Evolutionary conservation across 345 rosid genomes (phyloP).

Genomic region (Murraya paniculata): DNA sequence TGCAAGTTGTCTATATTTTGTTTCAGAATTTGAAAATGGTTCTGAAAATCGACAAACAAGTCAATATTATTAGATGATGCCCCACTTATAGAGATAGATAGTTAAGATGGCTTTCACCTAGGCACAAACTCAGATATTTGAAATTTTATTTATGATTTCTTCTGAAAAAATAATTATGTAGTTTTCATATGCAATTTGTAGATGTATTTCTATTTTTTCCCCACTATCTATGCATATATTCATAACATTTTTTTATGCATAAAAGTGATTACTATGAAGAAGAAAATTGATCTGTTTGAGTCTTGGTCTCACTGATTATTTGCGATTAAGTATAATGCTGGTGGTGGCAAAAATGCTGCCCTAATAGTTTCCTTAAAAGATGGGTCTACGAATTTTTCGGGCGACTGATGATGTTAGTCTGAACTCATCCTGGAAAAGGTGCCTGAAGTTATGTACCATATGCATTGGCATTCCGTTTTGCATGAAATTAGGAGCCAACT

Average conservation of each 20-base stretch:
- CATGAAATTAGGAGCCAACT: neutral
- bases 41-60: neutral
- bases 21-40: neutral
- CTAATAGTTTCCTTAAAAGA: neutral
- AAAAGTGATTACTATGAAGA: neutral
- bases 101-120: neutral
- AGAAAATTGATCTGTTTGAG: neutral
- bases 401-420: neutral
- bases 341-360: neutral
- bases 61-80: neutral
- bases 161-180: neutral
- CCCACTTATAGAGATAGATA: neutral
- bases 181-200: neutral
- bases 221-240: neutral
- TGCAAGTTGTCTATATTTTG: neutral
- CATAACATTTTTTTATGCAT: neutral
- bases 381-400: neutral
- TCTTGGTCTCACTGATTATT: neutral
- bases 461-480: neutral
- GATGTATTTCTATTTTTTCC: neutral
- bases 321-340: neutral
- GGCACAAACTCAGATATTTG: neutral
- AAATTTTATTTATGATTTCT: neutral
- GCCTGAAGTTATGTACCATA: neutral
- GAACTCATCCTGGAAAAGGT: neutral